phyloP scores from a whole-genome alignment of 139 green algal species.

The Closterium sp. region DNA sequence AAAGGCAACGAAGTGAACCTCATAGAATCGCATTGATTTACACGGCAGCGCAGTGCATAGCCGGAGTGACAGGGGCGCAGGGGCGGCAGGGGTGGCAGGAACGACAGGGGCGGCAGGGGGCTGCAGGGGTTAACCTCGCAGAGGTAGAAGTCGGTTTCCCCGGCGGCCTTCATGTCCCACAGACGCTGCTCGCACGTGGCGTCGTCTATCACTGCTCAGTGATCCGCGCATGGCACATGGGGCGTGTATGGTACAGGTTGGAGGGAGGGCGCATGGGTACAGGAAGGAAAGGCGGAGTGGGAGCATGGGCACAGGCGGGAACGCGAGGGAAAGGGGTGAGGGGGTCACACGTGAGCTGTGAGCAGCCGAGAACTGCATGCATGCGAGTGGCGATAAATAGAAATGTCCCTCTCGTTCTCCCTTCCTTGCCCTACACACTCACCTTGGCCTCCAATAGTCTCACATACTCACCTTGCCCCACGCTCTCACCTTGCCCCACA shows the following conservation, averaged over 20 bases:
- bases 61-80: neutral
- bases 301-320: neutral
- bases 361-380: no score
- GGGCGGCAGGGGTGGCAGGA: neutral
- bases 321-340: neutral
- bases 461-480: no score
- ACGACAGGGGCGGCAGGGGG: neutral
- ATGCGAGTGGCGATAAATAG: neutral
- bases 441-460: neutral
- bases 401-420: no score
- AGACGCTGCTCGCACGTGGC: conserved; percentile 45
- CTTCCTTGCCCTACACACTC: neutral
- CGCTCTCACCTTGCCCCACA: conserved; percentile 44
- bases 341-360: neutral
- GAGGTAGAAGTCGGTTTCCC: conserved; percentile 45
- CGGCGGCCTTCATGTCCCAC: conserved; percentile 39
- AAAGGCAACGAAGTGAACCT: neutral
- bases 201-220: conserved; percentile 47
- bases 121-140: conserved; percentile 10
- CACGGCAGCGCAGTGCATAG: neutral
- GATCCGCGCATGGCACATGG: neutral
- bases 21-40: neutral
- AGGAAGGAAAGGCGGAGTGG: neutral
- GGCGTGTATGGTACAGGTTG: neutral
- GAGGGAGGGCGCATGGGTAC: neutral